phyloP scores from a whole-genome alignment of 306 rosid genomes.

The Coriaria nepalensis region DNA sequence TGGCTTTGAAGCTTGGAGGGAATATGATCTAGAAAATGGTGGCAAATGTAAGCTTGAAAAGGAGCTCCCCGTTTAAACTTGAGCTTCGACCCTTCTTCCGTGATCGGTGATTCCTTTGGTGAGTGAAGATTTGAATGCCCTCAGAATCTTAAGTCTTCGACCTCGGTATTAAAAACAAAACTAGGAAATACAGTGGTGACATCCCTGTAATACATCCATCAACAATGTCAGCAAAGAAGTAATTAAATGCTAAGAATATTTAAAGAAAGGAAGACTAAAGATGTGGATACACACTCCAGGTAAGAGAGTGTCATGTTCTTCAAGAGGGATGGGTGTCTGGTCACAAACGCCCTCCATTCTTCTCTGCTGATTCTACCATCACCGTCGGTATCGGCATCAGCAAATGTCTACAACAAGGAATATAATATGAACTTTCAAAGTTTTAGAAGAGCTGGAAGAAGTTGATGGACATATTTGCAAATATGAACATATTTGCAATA shows the following conservation, averaged over 20 bases:
- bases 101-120: too few species aligned
- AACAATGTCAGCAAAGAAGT: too few species aligned
- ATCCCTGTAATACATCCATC: slow-evolving; percentile 34
- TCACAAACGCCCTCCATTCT: slow-evolving; percentile 65
- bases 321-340: slow-evolving; percentile 43
- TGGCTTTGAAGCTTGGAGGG: too few species aligned
- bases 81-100: too few species aligned
- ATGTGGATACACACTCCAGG: slow-evolving; percentile 31
- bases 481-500: background rate
- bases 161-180: slow-evolving; percentile 36
- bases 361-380: slow-evolving; percentile 69
- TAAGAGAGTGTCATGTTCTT: slow-evolving; percentile 87
- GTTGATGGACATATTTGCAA: slow-evolving; percentile 3
- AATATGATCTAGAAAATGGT: too few species aligned
- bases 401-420: slow-evolving; percentile 44
- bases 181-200: slow-evolving; percentile 41
- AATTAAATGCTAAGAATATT: too few species aligned
- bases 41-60: too few species aligned
- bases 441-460: background rate
- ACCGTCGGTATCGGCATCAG: slow-evolving; percentile 48
- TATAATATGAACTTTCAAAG: background rate
- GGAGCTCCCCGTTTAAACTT: too few species aligned
- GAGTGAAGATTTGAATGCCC: too few species aligned
- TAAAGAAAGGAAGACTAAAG: background rate
- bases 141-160: too few species aligned